Percentiles rank a stretch among this genome's conserved stretches.
Evolutionary conservation across 352 stramenopile genomes (phyloP).

Genomic region (Phytophthora nicotianae): DNA sequence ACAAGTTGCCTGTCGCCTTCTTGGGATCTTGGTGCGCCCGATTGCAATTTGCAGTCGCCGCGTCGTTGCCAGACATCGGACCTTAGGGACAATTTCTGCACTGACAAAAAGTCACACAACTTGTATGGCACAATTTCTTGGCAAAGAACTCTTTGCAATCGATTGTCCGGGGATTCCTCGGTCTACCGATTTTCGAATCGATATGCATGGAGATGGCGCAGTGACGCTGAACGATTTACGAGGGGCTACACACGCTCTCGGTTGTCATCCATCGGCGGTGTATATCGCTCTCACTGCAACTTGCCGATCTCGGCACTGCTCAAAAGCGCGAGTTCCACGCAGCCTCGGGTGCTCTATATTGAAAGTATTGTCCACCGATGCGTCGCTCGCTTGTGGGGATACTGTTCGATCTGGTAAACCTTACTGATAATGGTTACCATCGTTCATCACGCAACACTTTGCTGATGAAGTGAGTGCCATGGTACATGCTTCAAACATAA

Average conservation of each 20-base stretch:
- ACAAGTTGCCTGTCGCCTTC: constrained; percentile 7
- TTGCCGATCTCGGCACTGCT: constrained; percentile 27
- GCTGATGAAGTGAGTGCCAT: constrained; percentile 1
- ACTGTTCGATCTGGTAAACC: constrained; percentile 11
- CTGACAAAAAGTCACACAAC: neutral
- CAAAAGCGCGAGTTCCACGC: constrained; percentile 19
- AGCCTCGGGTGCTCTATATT: constrained; percentile 21
- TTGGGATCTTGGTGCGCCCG: constrained; percentile 11
- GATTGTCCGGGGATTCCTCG: neutral
- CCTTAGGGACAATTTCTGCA: constrained; percentile 34
- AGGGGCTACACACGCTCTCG: constrained; percentile 5
- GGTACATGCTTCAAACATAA: neutral
- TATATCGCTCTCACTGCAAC: constrained; percentile 9
- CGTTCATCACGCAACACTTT: constrained; percentile 2
- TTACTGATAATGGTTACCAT: neutral
- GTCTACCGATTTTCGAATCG: neutral
- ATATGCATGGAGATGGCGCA: neutral
- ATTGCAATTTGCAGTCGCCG: constrained; percentile 14
- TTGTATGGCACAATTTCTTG: no score
- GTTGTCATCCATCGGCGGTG: neutral
- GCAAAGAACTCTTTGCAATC: constrained; percentile 2
- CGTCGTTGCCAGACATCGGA: constrained; percentile 29
- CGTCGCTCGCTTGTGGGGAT: constrained; percentile 34
- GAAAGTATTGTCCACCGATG: constrained; percentile 24
- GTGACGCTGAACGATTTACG: constrained; percentile 10